Evolutionary conservation across 768 basidiomycete species (phyloP).

Genomic region (Boletus vermiculosoides): DNA sequence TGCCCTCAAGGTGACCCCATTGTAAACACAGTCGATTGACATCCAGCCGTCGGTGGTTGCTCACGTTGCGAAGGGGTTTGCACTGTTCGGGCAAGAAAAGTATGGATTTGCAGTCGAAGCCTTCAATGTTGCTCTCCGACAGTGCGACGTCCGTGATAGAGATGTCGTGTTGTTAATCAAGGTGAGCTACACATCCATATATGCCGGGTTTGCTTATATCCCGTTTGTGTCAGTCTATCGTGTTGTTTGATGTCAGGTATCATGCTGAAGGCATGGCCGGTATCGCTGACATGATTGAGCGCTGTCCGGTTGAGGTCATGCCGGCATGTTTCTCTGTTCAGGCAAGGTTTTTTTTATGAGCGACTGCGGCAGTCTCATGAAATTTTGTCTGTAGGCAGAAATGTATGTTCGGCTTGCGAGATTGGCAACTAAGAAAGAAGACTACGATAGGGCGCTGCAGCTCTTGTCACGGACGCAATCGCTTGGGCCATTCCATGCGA

Average conservation of each 20-base stretch:
- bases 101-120: conserved; percentile 5
- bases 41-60: conserved; percentile 10
- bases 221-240: neutral
- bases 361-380: neutral
- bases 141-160: conserved; percentile 7
- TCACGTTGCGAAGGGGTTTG: conserved; percentile 8
- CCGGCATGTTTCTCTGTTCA: conserved; percentile 2
- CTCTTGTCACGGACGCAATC: conserved; percentile 1
- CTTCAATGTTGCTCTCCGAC: conserved; percentile 8
- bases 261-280: conserved; percentile 14
- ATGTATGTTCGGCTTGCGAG: conserved; percentile 8
- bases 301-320: conserved; percentile 2
- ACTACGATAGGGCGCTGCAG: neutral
- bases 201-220: neutral
- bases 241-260: conserved; percentile 9
- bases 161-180: conserved; percentile 4
- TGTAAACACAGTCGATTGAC: conserved; percentile 4
- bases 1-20: neutral
- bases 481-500: conserved; percentile 1
- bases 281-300: conserved; percentile 4
- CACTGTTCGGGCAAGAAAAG: conserved; percentile 8
- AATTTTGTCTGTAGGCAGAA: conserved; percentile 1
- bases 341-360: neutral
- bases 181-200: neutral
- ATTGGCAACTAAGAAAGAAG: neutral